phyloP scores from a whole-genome alignment of 2,329 filamentous ascomycete species.

The Calonectria leucothoes region DNA sequence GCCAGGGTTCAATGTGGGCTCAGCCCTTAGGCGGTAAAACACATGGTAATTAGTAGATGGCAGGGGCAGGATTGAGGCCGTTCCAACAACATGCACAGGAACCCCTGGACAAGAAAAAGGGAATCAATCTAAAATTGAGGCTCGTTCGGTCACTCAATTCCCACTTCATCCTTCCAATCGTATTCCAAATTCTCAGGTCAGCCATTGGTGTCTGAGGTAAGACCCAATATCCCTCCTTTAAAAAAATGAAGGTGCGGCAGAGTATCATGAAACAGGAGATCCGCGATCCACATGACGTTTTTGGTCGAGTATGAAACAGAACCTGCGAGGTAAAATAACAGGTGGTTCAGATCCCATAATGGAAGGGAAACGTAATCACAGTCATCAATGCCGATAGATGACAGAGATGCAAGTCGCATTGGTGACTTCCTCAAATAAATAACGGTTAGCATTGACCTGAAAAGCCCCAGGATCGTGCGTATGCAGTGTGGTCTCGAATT shows the following conservation, averaged over 20 bases:
- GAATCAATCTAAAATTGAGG: neutral
- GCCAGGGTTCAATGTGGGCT: neutral
- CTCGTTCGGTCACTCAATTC: neutral
- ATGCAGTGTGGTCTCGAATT: neutral
- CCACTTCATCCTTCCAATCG: neutral
- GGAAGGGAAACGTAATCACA: neutral
- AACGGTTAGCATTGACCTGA: neutral
- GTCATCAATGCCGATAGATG: neutral
- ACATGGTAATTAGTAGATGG: neutral
- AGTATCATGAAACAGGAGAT: neutral
- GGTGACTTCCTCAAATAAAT: neutral
- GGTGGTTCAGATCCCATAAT: neutral
- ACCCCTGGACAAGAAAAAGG: neutral
- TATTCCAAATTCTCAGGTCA: neutral
- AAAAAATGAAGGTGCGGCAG: slow-evolving; percentile 1
- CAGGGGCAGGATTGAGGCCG: neutral
- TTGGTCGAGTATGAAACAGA: slow-evolving; percentile 6
- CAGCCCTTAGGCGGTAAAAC: neutral
- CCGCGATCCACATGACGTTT: neutral
- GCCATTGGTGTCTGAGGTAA: neutral
- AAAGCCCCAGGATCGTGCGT: neutral
- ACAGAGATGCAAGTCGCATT: neutral
- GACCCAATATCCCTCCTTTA: neutral
- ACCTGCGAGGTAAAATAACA: neutral
- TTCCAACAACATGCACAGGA: neutral